Evolutionary conservation across 345 rosid species (phyloP).

Genomic region (Eucalyptus sp.): DNA sequence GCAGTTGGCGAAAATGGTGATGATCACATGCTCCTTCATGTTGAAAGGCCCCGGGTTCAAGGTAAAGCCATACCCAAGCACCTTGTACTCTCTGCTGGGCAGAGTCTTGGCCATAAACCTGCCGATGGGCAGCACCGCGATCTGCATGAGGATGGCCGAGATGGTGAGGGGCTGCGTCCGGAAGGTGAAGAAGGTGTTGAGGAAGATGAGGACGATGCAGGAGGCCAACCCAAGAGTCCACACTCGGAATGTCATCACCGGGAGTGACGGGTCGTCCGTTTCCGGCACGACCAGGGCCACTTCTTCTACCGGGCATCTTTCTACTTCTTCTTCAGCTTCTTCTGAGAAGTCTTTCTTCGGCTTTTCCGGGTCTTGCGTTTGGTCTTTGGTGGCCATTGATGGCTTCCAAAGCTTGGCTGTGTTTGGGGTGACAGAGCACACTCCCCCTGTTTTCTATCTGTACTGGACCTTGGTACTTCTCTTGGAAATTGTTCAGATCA

Average conservation of each 20-base stretch:
- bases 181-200: conserved; percentile 95
- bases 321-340: conserved; percentile 14
- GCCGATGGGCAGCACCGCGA: conserved; percentile 78
- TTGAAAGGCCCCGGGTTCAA: conserved; percentile 93
- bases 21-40: conserved; percentile 91
- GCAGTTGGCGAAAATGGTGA: conserved; percentile 86
- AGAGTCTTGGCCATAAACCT: conserved; percentile 71
- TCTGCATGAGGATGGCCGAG: conserved; percentile 89
- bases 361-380: not conserved
- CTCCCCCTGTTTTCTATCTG: not conserved
- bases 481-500: not conserved
- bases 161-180: conserved; percentile 84
- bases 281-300: conserved; percentile 85
- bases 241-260: conserved; percentile 86
- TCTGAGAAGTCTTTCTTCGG: not conserved
- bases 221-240: conserved; percentile 74
- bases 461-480: not conserved
- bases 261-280: conserved; percentile 80
- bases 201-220: conserved; percentile 67
- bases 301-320: conserved; percentile 61
- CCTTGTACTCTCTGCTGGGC: conserved; percentile 25
- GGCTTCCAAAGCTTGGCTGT: not conserved
- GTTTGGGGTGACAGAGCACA: not conserved
- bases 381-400: not conserved
- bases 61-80: conserved; percentile 36